These are phyloP conservation scores for Stagonosporopsis vannaccii DNA, from an alignment of 2,329 filamentous ascomycete genomes.

Conservation along the genomic window DNA sequence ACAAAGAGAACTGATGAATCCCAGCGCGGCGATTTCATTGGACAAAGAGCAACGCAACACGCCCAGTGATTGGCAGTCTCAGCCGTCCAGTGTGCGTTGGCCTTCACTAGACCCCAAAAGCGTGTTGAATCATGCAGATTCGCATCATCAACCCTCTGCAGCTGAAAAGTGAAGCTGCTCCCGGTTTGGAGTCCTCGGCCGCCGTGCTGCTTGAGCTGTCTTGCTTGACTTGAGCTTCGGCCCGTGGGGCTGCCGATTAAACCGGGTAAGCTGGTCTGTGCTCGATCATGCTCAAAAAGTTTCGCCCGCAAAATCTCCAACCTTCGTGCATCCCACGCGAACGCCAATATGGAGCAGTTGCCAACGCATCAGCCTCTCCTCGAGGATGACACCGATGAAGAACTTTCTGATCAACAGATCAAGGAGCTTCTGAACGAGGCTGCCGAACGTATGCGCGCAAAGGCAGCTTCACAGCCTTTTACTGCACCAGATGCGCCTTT, in stretches of 20 bases:
- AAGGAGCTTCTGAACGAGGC: slow-evolving; percentile 69
- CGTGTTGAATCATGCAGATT: slow-evolving; percentile 31
- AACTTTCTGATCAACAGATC: slow-evolving; percentile 69
- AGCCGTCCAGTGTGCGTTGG: slow-evolving; percentile 43
- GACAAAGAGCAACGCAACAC: slow-evolving; percentile 1
- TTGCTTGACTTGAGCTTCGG: background rate
- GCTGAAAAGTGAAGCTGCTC: slow-evolving; percentile 35
- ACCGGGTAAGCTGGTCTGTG: slow-evolving; percentile 27
- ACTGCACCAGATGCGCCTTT: slow-evolving; percentile 41
- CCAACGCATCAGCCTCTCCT: slow-evolving; percentile 45
- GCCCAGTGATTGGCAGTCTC: slow-evolving; percentile 29
- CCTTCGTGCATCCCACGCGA: slow-evolving; percentile 32
- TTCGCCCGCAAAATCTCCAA: slow-evolving; percentile 34
- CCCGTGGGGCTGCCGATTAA: slow-evolving; percentile 25
- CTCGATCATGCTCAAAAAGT: slow-evolving; percentile 31
- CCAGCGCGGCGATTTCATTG: background rate
- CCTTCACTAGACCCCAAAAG: slow-evolving; percentile 19
- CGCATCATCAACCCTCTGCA: slow-evolving; percentile 29
- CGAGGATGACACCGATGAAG: slow-evolving; percentile 50
- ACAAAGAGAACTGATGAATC: slow-evolving; percentile 1
- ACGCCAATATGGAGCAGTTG: slow-evolving; percentile 46
- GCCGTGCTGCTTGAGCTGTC: background rate
- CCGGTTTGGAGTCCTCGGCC: background rate
- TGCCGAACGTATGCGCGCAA: slow-evolving; percentile 63
- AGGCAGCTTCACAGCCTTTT: slow-evolving; percentile 42